These are phyloP conservation scores for Botrytis paeoniae DNA, from an alignment of 2,329 filamentous ascomycete genomes.

Conservation along the genomic window DNA sequence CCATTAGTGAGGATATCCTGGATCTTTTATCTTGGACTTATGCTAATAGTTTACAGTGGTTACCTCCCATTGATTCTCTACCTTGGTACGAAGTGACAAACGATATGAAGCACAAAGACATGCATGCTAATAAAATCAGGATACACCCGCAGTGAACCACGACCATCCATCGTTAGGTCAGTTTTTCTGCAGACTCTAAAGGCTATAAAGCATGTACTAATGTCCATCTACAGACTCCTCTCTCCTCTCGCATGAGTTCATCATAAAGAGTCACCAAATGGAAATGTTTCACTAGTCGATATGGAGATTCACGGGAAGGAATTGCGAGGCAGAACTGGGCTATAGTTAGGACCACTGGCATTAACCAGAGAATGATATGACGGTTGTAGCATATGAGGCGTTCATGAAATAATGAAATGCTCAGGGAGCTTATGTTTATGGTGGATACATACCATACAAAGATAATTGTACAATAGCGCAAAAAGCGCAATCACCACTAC, in stretches of 20 bases:
- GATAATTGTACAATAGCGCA: constrained; percentile 36
- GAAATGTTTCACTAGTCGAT: constrained; percentile 3
- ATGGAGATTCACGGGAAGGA: neutral
- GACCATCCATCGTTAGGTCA: constrained; percentile 74
- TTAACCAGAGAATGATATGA: neutral
- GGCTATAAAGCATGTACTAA: constrained; percentile 20
- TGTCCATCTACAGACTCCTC: constrained; percentile 49
- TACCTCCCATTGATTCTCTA: constrained; percentile 97
- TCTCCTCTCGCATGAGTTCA: constrained; percentile 58
- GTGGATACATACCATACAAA: constrained; percentile 23
- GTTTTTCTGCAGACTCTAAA: constrained; percentile 23
- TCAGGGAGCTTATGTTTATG: constrained; percentile 16
- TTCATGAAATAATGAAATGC: constrained; percentile 26
- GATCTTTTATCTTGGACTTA: neutral
- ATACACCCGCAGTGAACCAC: constrained; percentile 90
- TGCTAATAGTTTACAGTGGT: constrained; percentile 60
- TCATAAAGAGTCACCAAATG: constrained; percentile 5
- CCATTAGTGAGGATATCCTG: constrained; percentile 71
- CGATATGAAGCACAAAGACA: constrained; percentile 4
- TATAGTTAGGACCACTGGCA: neutral
- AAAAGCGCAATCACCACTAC: constrained; percentile 34
- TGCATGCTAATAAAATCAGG: constrained; percentile 49
- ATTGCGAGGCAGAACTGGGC: neutral
- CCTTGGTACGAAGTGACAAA: constrained; percentile 62
- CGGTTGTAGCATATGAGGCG: constrained; percentile 34